phyloP scores from a whole-genome alignment of 768 basidiomycete species.

The Lentinus tigrinus region DNA sequence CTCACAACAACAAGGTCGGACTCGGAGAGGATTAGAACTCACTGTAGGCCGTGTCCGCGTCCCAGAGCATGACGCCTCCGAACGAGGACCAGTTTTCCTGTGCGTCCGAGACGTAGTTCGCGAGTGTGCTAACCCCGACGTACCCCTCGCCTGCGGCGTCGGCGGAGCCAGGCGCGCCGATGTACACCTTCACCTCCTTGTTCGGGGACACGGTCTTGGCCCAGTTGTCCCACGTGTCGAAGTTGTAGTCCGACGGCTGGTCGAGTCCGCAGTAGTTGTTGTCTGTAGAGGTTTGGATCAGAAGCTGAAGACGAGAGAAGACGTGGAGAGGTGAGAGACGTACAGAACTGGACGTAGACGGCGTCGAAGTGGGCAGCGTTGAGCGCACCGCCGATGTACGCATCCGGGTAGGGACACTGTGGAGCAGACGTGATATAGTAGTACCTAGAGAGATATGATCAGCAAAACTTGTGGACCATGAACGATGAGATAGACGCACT shows the following conservation, averaged over 20 bases:
- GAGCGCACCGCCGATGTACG: constrained; percentile 49
- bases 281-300: constrained; percentile 22
- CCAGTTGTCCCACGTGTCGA: constrained; percentile 62
- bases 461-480: background rate
- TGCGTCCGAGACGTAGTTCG: constrained; percentile 45
- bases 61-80: constrained; percentile 52
- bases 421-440: constrained; percentile 69
- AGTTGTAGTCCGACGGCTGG: constrained; percentile 50
- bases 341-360: constrained; percentile 70
- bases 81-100: constrained; percentile 60
- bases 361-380: constrained; percentile 66
- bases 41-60: constrained; percentile 27
- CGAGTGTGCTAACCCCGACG: constrained; percentile 44
- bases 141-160: constrained; percentile 61
- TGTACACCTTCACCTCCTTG: constrained; percentile 59
- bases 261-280: constrained; percentile 61
- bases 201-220: constrained; percentile 57
- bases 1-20: too few relatives aligned
- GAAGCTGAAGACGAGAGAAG: background rate
- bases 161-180: constrained; percentile 59
- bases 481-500: constrained; percentile 3
- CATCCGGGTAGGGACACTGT: constrained; percentile 71
- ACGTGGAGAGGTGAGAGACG: constrained; percentile 11
- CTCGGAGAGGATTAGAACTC: background rate
- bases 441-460: constrained; percentile 29